phyloP scores from a whole-genome alignment of 2,329 filamentous ascomycete species.

The Monosporascus sp. region DNA sequence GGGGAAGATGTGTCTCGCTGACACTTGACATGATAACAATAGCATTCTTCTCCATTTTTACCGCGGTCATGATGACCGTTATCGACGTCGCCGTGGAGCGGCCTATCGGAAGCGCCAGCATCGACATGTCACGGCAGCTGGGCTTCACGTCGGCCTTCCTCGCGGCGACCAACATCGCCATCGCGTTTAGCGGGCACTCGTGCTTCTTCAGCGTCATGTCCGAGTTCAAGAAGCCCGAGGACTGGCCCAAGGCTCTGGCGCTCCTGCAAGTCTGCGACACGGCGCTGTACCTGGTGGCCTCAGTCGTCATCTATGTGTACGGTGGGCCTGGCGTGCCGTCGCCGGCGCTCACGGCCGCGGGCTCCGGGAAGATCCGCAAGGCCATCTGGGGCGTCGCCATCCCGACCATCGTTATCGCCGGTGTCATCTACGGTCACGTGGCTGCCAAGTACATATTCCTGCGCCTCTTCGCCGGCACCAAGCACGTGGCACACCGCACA shows the following conservation, averaged over 20 bases:
- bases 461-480: constrained; percentile 55
- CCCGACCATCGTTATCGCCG: constrained; percentile 66
- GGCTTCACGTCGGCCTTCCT: constrained; percentile 49
- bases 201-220: constrained; percentile 63
- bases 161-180: constrained; percentile 58
- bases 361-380: constrained; percentile 48
- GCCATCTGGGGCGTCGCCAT: constrained; percentile 64
- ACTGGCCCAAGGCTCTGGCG: constrained; percentile 48
- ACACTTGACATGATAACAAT: background rate
- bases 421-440: constrained; percentile 65
- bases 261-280: constrained; percentile 53
- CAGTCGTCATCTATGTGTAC: constrained; percentile 63
- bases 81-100: constrained; percentile 50
- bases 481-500: constrained; percentile 47
- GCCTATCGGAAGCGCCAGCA: constrained; percentile 29
- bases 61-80: constrained; percentile 60
- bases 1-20: background rate
- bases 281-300: constrained; percentile 57
- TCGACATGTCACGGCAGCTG: constrained; percentile 32
- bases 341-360: constrained; percentile 61
- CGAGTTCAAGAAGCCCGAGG: constrained; percentile 56
- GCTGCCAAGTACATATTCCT: constrained; percentile 62
- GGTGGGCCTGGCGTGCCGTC: constrained; percentile 56
- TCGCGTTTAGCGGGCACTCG: constrained; percentile 63
- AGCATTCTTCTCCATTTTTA: constrained; percentile 55